Percentiles rank a stretch among this genome's conserved stretches.
These are phyloP conservation scores for Penicillium parvum DNA, from an alignment of 495 filamentous ascomycete species.

Conservation along the genomic window DNA sequence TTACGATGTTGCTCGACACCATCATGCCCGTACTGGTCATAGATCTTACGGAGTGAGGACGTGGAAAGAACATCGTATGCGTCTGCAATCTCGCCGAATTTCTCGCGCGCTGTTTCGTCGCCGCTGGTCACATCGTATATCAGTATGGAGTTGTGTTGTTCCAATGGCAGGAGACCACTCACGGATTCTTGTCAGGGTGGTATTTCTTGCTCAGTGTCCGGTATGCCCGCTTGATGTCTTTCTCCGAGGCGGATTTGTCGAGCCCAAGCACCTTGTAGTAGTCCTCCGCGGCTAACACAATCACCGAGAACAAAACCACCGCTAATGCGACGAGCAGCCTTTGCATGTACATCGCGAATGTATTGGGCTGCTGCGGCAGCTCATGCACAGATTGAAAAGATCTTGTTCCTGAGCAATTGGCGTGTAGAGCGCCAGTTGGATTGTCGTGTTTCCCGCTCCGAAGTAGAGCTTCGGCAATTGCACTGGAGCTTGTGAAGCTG, in stretches of 20 bases:
- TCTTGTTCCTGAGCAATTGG: not conserved
- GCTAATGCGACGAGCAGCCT: slow-evolving; percentile 19
- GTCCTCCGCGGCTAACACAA: slow-evolving; percentile 64
- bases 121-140: slow-evolving; percentile 49
- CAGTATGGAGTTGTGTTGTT: not conserved
- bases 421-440: not conserved
- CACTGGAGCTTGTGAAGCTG: not conserved
- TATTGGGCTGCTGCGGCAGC: slow-evolving; percentile 8
- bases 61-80: slow-evolving; percentile 93
- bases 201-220: slow-evolving; percentile 89
- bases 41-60: slow-evolving; percentile 76
- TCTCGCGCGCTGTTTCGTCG: slow-evolving; percentile 76
- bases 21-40: slow-evolving; percentile 94
- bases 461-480: slow-evolving; percentile 1
- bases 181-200: slow-evolving; percentile 99
- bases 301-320: slow-evolving; percentile 22
- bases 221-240: slow-evolving; percentile 96
- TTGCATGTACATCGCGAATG: slow-evolving; percentile 18
- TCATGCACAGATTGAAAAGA: not conserved
- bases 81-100: slow-evolving; percentile 92
- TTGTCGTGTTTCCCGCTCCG: slow-evolving; percentile 2
- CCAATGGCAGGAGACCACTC: slow-evolving; percentile 26
- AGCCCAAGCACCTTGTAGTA: slow-evolving; percentile 92
- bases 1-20: slow-evolving; percentile 80
- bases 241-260: slow-evolving; percentile 74